Evolutionary conservation across 2,329 filamentous ascomycete species (phyloP).

Genomic region (Neofusicoccum parvum): DNA sequence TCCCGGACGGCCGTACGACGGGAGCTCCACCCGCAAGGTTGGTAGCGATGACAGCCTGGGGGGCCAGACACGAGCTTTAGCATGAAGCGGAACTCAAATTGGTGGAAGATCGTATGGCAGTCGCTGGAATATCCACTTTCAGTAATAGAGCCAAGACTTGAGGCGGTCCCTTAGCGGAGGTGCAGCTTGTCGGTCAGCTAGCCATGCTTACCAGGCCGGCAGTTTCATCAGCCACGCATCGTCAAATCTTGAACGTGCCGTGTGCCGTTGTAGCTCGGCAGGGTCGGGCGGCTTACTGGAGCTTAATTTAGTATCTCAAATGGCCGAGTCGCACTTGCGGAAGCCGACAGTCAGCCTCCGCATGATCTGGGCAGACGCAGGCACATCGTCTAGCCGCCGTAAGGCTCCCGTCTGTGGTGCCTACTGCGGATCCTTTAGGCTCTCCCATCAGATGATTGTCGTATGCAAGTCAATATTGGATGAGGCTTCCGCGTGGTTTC

Average conservation of each 20-base stretch:
- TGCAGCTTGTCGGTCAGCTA: constrained; percentile 1
- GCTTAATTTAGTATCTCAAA: constrained; percentile 14
- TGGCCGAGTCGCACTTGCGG: not conserved
- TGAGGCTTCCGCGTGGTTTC: constrained; percentile 1
- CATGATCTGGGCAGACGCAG: constrained; percentile 6
- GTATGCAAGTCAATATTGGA: constrained; percentile 15
- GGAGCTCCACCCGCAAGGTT: not conserved
- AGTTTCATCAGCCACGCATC: constrained; percentile 1
- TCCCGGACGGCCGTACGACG: not conserved
- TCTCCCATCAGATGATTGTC: constrained; percentile 1
- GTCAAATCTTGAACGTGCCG: not conserved
- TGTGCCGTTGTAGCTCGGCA: not conserved
- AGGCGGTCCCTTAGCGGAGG: constrained; percentile 1
- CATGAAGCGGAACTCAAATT: constrained; percentile 11
- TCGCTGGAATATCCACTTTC: constrained; percentile 5
- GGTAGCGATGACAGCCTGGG: not conserved
- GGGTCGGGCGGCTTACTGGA: constrained; percentile 5
- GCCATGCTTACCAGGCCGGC: constrained; percentile 8
- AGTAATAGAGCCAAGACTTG: constrained; percentile 16
- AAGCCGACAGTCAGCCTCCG: not conserved
- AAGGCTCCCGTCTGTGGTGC: not conserved
- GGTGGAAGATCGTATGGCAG: constrained; percentile 5
- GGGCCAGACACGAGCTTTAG: constrained; percentile 1
- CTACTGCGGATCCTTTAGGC: not conserved
- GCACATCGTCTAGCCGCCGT: not conserved